These are phyloP conservation scores for Suillus hirtellus DNA, from an alignment of 768 basidiomycete genomes.

Conservation along the genomic window DNA sequence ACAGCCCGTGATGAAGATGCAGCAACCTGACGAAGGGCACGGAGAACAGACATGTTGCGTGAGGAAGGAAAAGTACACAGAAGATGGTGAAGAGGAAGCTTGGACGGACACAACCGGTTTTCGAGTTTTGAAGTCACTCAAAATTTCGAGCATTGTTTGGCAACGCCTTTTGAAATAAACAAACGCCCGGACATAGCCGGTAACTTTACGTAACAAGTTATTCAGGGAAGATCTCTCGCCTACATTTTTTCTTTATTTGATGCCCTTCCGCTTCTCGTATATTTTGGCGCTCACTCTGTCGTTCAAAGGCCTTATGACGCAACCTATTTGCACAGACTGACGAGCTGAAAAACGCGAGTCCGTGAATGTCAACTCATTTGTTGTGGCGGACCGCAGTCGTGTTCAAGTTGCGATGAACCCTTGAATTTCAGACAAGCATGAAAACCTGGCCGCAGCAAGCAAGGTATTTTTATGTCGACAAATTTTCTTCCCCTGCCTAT, in stretches of 20 bases:
- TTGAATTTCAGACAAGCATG: not conserved
- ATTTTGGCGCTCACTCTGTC: not conserved
- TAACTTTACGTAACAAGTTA: conserved; percentile 13
- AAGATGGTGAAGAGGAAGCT: conserved; percentile 4
- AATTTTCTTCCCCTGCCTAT: not conserved
- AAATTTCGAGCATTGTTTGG: conserved; percentile 35
- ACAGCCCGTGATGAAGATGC: conserved; percentile 43
- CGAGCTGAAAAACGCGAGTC: not conserved
- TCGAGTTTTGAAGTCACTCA: conserved; percentile 11
- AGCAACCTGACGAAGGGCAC: conserved; percentile 58
- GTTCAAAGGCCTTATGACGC: not conserved
- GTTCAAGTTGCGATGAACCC: not conserved
- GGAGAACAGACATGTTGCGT: conserved; percentile 58
- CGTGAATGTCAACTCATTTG: not conserved
- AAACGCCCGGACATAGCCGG: conserved; percentile 14
- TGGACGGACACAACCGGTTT: not conserved
- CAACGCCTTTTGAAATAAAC: conserved; percentile 34
- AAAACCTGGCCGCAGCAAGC: not conserved
- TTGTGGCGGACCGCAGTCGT: not conserved
- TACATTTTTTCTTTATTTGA: not conserved
- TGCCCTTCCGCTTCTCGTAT: not conserved
- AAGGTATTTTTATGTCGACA: not conserved
- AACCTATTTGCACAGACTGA: not conserved
- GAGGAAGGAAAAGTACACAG: conserved; percentile 9
- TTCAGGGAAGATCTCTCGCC: not conserved